Conservation (phyloP, 2,329 filamentous ascomycete genomes). For the Nigrograna mackinnonii region DNA sequence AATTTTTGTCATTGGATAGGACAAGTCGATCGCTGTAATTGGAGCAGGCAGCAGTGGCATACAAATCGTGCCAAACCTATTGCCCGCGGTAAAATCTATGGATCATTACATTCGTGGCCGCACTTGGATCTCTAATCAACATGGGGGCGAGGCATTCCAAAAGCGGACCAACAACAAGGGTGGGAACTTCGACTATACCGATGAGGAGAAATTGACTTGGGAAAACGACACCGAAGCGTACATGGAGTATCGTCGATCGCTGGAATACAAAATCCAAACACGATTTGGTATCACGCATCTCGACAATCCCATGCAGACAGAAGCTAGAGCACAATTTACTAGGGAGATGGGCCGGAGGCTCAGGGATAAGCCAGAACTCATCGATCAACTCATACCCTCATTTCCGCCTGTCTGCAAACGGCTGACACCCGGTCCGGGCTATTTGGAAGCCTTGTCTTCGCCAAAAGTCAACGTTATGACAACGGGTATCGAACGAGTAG, state of each 20-base stretch:
- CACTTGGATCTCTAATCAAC: not conserved
- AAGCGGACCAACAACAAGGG: not conserved
- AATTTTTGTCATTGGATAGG: no score
- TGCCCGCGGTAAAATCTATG: not conserved
- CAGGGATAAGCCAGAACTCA: not conserved
- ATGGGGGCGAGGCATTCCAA: not conserved
- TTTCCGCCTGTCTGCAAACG: not conserved
- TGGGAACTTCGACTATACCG: not conserved
- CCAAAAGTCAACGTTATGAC: not conserved
- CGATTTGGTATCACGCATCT: not conserved
- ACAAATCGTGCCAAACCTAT: constrained; percentile 41
- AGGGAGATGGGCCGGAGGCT: not conserved
- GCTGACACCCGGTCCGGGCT: not conserved
- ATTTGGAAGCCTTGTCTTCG: not conserved
- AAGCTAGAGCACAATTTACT: not conserved
- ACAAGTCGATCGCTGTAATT: constrained; percentile 45
- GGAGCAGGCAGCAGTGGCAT: constrained; percentile 61
- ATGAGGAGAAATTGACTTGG: not conserved
- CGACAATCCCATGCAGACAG: not conserved
- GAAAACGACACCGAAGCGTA: not conserved
- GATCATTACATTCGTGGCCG: not conserved
- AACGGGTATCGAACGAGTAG: not conserved
- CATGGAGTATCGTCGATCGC: not conserved
- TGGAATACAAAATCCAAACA: not conserved
- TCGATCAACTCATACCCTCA: not conserved